These are phyloP conservation scores for Hyphodiscus sp. DNA, from an alignment of 2,329 filamentous ascomycete genomes.

Conservation along the genomic window DNA sequence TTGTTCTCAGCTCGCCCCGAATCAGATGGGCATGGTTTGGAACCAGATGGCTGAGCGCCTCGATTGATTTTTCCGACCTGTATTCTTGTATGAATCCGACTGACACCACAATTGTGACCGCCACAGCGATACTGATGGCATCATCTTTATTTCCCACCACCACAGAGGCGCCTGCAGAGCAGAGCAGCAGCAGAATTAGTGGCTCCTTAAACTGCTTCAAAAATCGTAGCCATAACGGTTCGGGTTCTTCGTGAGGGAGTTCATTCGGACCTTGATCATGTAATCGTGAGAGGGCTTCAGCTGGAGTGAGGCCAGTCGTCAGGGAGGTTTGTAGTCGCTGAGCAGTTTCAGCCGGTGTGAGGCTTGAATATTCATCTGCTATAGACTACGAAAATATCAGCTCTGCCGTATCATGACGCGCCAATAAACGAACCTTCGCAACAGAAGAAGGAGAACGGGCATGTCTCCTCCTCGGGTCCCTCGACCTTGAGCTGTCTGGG, in stretches of 20 bases:
- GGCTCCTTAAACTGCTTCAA: constrained; percentile 96
- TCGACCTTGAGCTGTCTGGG: constrained; percentile 20
- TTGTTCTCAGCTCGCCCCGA: constrained; percentile 38
- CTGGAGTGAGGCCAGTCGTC: constrained; percentile 69
- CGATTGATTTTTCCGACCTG: constrained; percentile 92
- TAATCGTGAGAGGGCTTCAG: constrained; percentile 74
- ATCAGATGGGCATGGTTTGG: constrained; percentile 96
- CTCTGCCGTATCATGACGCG: background rate
- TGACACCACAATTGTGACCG: constrained; percentile 92
- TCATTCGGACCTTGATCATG: constrained; percentile 85
- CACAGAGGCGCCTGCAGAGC: constrained; percentile 81
- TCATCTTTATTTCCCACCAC: constrained; percentile 92
- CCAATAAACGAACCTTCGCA: constrained; percentile 24
- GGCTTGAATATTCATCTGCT: constrained; percentile 56
- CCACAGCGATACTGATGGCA: constrained; percentile 89
- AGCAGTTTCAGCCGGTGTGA: constrained; percentile 75
- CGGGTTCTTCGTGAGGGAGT: constrained; percentile 85
- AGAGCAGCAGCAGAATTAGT: constrained; percentile 83
- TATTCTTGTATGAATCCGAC: constrained; percentile 98
- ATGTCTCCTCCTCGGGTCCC: constrained; percentile 24
- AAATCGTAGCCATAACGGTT: constrained; percentile 92
- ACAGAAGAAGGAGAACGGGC: constrained; percentile 27
- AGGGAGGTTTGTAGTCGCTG: constrained; percentile 76
- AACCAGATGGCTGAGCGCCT: constrained; percentile 87
- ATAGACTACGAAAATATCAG: constrained; percentile 25